Percentiles rank a stretch among this genome's conserved stretches.
These are phyloP conservation scores for Fraxinus latifolia DNA, from an alignment of 305 asterid genomes.

Conservation along the genomic window DNA sequence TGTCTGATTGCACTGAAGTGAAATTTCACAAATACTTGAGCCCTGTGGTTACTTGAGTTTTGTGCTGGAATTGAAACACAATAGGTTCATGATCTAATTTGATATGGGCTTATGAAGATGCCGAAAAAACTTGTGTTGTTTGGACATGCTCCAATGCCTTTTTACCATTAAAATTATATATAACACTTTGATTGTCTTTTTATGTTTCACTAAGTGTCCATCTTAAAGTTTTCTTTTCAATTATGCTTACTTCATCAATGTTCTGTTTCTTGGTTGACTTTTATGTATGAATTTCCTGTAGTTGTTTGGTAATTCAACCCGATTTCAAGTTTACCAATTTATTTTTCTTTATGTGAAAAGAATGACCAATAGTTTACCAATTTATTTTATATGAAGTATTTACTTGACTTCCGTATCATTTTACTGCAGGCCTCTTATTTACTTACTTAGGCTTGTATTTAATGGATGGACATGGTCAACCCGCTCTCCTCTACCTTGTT, in stretches of 20 bases:
- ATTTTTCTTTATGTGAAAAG: not conserved
- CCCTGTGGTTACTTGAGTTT: not conserved
- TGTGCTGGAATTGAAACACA: not conserved
- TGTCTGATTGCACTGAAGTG: not conserved
- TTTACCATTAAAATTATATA: not conserved
- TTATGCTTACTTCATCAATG: not conserved
- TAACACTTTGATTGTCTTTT: not conserved
- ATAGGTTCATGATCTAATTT: not conserved
- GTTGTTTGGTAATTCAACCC: not conserved
- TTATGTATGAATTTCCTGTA: not conserved
- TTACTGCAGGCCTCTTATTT: slow-evolving; percentile 62
- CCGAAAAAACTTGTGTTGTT: not conserved
- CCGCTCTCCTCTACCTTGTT: slow-evolving; percentile 92
- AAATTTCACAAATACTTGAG: not conserved
- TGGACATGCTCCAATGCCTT: not conserved
- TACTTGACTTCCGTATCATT: not conserved
- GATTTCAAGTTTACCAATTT: not conserved
- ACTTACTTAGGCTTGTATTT: slow-evolving; percentile 83
- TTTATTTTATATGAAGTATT: not conserved
- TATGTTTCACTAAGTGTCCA: not conserved
- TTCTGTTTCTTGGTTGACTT: not conserved
- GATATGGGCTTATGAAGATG: not conserved
- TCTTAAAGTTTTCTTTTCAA: not conserved
- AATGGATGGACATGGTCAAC: slow-evolving; percentile 95
- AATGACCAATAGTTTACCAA: not conserved